Base-by-base conservation (phyloP, 257 asterid genomes). In the Parsonsia alboflavescens region DNA sequence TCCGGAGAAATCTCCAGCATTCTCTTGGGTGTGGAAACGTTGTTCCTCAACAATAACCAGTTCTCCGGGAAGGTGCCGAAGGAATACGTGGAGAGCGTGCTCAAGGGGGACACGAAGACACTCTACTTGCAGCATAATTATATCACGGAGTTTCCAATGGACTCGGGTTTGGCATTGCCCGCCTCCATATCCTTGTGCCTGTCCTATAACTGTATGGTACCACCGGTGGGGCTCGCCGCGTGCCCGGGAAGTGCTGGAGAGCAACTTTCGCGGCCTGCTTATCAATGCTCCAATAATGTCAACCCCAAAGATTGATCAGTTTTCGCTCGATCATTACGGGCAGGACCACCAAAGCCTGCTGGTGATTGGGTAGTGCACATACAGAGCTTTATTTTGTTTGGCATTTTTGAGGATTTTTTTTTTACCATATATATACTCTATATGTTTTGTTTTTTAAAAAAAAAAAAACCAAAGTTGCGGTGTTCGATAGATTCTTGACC, bases 41-140 rank as follows among this genome's bases (percentile, higher is more conserved):
- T 90, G 50, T 92, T 88, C 66, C 80, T 92, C 2, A 92, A 92
- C 75, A 89, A 90, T 73, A 91, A 91, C 79, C 81, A 69, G 21
- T 77, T 91, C 8, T 64, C 66, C 13, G 97, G 97, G 58, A 76
- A 52, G 44, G 95, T 91, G 10, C 95, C 97, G 6, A 68, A 71
- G 78, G 90, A 79, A 73, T 91, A 90, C 83, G 85, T 72, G 63
- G 83, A 74, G 24, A 82, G 88, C 74, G 83, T 91, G 69, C 67
- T 41, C 70, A 62, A 66, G 10, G 95, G 95, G 5, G 67, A 68
- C 63, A 90, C 85, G 68, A 87, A 70, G 65, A 90, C 96, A 24
- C 44, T 91, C 57, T 91, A 89, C 72, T 71, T 91, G 50, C 97
- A 91, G 82, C 97, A 91, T 72, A 91, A 91, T 49, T 91, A 83